These are phyloP conservation scores for Rutstroemia sp. DNA, from an alignment of 2,329 filamentous ascomycete genomes.

Conservation along the genomic window DNA sequence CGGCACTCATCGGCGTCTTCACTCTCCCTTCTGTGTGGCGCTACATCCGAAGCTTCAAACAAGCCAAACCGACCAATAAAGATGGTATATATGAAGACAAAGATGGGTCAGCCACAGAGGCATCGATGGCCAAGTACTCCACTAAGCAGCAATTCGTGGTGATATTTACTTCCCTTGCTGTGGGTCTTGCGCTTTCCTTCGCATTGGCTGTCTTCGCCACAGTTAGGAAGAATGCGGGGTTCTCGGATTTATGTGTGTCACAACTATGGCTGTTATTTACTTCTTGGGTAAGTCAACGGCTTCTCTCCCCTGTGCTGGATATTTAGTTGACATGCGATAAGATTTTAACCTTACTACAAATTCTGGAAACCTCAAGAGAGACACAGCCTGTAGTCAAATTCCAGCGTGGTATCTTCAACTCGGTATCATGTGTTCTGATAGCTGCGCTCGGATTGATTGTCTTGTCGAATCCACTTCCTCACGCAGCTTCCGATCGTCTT, in stretches of 20 bases:
- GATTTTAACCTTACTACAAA: slow-evolving; percentile 38
- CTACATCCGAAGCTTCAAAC: slow-evolving; percentile 15
- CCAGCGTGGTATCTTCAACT: slow-evolving; percentile 10
- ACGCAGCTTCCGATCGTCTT: not conserved
- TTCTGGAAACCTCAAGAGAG: slow-evolving; percentile 15
- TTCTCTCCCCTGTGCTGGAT: slow-evolving; percentile 10
- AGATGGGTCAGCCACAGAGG: slow-evolving; percentile 60
- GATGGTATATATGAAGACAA: slow-evolving; percentile 50
- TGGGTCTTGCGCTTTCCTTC: slow-evolving; percentile 48
- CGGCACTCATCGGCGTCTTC: slow-evolving; percentile 12
- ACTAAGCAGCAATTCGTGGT: slow-evolving; percentile 46
- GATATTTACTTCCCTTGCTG: slow-evolving; percentile 42
- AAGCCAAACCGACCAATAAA: slow-evolving; percentile 10
- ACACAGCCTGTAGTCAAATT: slow-evolving; percentile 13
- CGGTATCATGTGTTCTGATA: slow-evolving; percentile 14
- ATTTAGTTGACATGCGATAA: slow-evolving; percentile 24
- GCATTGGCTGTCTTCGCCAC: slow-evolving; percentile 46
- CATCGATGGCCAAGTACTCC: slow-evolving; percentile 54
- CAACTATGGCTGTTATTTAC: slow-evolving; percentile 51
- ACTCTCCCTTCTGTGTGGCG: slow-evolving; percentile 18
- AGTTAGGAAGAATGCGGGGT: slow-evolving; percentile 21
- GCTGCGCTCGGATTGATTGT: slow-evolving; percentile 9
- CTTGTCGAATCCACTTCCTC: not conserved
- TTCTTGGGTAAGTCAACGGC: slow-evolving; percentile 49
- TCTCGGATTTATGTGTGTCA: slow-evolving; percentile 30